Evolutionary conservation across 2,329 filamentous ascomycete genomes (phyloP).

Genomic region (Monilinia laxa): DNA sequence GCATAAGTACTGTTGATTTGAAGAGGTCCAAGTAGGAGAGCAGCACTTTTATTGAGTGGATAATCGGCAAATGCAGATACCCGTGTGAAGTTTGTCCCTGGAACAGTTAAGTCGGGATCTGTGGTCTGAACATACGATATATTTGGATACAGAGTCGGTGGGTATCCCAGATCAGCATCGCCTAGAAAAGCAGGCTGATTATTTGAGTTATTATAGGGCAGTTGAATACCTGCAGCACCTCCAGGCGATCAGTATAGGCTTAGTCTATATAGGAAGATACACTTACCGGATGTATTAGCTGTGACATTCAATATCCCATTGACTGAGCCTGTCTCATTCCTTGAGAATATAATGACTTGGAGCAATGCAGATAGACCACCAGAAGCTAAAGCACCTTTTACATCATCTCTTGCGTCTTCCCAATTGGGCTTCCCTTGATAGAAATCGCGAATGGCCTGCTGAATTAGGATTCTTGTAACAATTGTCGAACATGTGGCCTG

Average conservation of each 20-base stretch:
- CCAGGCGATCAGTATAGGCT: slow-evolving; percentile 16
- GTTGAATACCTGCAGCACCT: slow-evolving; percentile 47
- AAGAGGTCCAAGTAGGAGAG: slow-evolving; percentile 75
- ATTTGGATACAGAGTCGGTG: slow-evolving; percentile 73
- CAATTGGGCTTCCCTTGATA: slow-evolving; percentile 65
- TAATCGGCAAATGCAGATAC: slow-evolving; percentile 36
- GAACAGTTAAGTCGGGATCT: slow-evolving; percentile 29
- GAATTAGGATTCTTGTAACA: slow-evolving; percentile 63
- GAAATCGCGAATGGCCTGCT: slow-evolving; percentile 52
- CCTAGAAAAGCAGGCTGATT: slow-evolving; percentile 56
- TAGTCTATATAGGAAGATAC: neutral
- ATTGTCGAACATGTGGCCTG: slow-evolving; percentile 73
- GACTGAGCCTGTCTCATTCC: slow-evolving; percentile 58
- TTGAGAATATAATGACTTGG: slow-evolving; percentile 72
- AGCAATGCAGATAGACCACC: slow-evolving; percentile 56
- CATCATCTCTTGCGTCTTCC: slow-evolving; percentile 58
- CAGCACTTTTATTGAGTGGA: slow-evolving; percentile 48
- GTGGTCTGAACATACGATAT: slow-evolving; percentile 57
- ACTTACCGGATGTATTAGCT: slow-evolving; percentile 41
- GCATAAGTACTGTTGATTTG: slow-evolving; percentile 71
- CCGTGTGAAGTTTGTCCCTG: slow-evolving; percentile 16
- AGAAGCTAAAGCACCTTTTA: slow-evolving; percentile 65
- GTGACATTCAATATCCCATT: slow-evolving; percentile 66
- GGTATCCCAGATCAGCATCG: slow-evolving; percentile 65
- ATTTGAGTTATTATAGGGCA: slow-evolving; percentile 61